Conservation (phyloP, 768 basidiomycete species). For the Boletus rex-veris region DNA sequence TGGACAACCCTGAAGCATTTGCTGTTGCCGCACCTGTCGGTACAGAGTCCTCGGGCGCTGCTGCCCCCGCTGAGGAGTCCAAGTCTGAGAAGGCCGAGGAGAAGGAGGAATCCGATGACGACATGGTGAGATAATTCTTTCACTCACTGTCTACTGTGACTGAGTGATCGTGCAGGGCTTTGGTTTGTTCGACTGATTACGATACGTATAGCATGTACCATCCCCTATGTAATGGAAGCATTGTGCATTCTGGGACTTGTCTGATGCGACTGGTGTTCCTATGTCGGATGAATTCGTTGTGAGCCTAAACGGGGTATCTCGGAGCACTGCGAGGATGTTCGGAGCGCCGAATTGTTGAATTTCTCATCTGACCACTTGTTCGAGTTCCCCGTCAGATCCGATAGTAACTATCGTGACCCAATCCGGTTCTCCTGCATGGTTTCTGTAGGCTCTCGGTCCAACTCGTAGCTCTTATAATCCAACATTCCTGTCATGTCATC, state of each 20-base stretch:
- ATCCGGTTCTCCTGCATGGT: constrained; percentile 26
- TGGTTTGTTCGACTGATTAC: constrained; percentile 80
- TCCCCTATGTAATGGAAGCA: constrained; percentile 21
- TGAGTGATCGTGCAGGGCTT: constrained; percentile 60
- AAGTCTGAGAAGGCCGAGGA: constrained; percentile 74
- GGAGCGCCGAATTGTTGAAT: constrained; percentile 1
- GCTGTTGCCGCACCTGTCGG: constrained; percentile 72
- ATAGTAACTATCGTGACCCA: constrained; percentile 27
- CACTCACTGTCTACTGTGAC: not conserved
- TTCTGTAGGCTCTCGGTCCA: constrained; percentile 15
- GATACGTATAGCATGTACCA: constrained; percentile 14
- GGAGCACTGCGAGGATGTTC: constrained; percentile 5
- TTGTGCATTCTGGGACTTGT: constrained; percentile 5
- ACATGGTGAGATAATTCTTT: constrained; percentile 59
- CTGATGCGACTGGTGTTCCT: not conserved
- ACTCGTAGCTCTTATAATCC: constrained; percentile 29
- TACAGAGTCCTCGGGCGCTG: constrained; percentile 46
- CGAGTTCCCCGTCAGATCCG: constrained; percentile 23
- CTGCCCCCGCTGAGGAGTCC: constrained; percentile 56
- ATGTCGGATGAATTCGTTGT: no score
- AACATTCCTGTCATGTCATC: constrained; percentile 18
- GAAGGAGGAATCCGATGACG: constrained; percentile 84
- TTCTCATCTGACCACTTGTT: not conserved
- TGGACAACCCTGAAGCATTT: constrained; percentile 98
- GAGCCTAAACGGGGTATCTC: not conserved